Percentiles rank a stretch among this genome's conserved stretches.
Conservation (phyloP, 345 rosid genomes). For the Firmiana major region DNA sequence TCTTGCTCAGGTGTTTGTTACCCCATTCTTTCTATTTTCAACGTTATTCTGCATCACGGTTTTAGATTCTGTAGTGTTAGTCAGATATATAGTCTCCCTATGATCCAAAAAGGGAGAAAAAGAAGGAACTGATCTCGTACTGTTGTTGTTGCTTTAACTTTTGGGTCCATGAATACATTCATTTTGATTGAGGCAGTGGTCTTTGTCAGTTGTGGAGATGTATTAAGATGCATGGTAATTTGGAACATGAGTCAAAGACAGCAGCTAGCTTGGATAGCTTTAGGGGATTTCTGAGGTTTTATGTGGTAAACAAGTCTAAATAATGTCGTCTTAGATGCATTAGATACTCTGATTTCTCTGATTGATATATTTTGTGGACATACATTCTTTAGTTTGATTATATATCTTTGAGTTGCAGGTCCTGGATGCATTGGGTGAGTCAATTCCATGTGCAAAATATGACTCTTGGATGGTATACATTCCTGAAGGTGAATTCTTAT, state of each 20-base stretch:
- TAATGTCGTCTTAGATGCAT: neutral
- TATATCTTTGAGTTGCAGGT: conserved; percentile 44
- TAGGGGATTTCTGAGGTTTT: neutral
- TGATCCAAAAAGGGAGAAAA: neutral
- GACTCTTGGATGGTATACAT: conserved; percentile 98
- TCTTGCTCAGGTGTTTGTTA: conserved; percentile 68
- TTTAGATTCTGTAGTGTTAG: neutral
- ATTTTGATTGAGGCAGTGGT: neutral
- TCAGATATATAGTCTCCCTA: neutral
- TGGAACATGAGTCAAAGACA: neutral
- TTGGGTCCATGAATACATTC: neutral
- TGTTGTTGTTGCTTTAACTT: neutral
- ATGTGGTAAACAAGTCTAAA: neutral
- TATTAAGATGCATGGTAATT: neutral
- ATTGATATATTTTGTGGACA: neutral
- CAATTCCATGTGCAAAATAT: conserved; percentile 71
- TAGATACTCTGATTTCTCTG: neutral
- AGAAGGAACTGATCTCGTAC: neutral
- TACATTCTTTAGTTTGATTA: neutral
- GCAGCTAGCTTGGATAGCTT: neutral
- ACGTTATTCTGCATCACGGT: neutral
- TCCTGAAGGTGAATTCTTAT: conserved; percentile 91
- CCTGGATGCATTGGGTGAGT: conserved; percentile 84
- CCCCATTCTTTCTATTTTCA: neutral
- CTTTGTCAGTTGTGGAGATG: neutral